These are phyloP conservation scores for Phytophthora palmivora DNA, from an alignment of 352 stramenopile genomes.

Conservation along the genomic window DNA sequence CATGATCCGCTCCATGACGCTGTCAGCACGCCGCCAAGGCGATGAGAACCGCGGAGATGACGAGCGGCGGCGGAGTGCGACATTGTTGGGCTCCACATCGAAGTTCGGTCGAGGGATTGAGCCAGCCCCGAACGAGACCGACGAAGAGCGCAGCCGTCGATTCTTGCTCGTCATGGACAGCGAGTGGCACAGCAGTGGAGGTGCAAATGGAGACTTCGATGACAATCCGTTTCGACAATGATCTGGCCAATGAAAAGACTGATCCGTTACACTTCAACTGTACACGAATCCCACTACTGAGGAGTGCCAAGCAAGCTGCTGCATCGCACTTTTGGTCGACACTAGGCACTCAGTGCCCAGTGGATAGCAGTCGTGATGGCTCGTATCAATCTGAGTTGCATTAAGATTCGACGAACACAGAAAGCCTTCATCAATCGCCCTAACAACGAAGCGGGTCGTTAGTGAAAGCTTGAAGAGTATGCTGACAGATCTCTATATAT, in stretches of 20 bases:
- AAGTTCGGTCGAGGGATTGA: conserved; percentile 18
- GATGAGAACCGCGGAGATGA: conserved; percentile 35
- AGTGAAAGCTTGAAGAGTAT: no score
- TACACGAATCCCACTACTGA: neutral
- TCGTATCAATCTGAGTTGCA: no score
- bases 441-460: no score
- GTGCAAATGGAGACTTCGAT: neutral
- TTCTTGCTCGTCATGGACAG: conserved; percentile 30
- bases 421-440: no score
- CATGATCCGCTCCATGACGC: conserved; percentile 80
- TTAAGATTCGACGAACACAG: no score
- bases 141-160: conserved; percentile 30
- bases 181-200: neutral
- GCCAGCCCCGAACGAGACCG: conserved; percentile 23
- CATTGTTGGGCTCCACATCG: conserved; percentile 7
- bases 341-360: no score
- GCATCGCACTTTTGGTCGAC: no score
- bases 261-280: conserved; percentile 12
- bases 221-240: conserved; percentile 23
- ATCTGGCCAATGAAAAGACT: conserved; percentile 9
- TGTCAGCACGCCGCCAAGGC: conserved; percentile 53
- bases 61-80: conserved; percentile 25
- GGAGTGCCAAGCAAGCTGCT: no score
- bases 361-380: no score
- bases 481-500: no score